phyloP scores from a whole-genome alignment of 1,139 yeast species.

The Yamadazyma spencermartinsiae region DNA sequence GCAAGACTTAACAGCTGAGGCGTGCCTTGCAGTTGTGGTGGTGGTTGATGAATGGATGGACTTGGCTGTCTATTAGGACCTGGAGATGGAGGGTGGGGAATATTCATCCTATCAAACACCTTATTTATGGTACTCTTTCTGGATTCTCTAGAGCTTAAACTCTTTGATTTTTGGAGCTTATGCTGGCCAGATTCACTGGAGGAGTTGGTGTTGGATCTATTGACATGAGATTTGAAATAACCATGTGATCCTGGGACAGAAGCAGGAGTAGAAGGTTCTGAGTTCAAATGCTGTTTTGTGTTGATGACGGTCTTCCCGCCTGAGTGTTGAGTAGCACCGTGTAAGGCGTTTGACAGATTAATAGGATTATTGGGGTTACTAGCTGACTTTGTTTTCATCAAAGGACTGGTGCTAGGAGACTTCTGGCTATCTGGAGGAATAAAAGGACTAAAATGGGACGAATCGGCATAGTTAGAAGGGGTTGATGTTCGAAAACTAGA shows the following conservation, averaged over 20 bases:
- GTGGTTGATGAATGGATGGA: background rate
- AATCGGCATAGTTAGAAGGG: conserved; percentile 14
- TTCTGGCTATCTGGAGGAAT: conserved; percentile 10
- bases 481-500: conserved; percentile 16
- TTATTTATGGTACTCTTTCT: conserved; percentile 7
- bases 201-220: conserved; percentile 9
- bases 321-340: background rate
- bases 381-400: conserved; percentile 10
- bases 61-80: conserved; percentile 1
- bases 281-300: conserved; percentile 9
- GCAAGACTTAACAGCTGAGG: background rate
- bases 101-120: conserved; percentile 8
- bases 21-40: conserved; percentile 2
- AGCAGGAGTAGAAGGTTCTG: conserved; percentile 15
- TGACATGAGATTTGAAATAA: conserved; percentile 8
- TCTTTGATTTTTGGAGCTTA: conserved; percentile 13
- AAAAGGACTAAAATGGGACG: conserved; percentile 16
- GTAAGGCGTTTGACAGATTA: background rate
- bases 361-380: background rate
- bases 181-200: conserved; percentile 10
- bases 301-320: conserved; percentile 9
- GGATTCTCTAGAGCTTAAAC: conserved; percentile 12
- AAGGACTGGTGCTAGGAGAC: conserved; percentile 6
- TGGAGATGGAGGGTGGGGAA: background rate
- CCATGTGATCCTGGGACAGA: conserved; percentile 9